Conservation (phyloP, 139 green algal genomes). For the Auxenochlorella pyrenoidosa region DNA sequence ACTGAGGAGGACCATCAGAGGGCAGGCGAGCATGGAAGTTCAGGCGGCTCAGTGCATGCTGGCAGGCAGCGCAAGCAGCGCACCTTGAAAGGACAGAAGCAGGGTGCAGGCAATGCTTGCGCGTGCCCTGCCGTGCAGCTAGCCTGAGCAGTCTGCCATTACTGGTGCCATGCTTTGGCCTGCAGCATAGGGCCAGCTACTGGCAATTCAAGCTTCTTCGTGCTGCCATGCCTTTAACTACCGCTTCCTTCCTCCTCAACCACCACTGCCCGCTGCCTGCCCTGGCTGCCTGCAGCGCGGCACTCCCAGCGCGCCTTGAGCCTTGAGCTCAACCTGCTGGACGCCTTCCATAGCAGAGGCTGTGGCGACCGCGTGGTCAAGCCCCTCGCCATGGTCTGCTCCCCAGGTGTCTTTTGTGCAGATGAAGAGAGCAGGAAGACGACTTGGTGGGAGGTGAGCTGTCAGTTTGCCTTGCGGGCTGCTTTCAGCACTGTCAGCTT, state of each 20-base stretch:
- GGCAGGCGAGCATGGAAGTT: not conserved
- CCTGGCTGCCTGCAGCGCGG: not conserved
- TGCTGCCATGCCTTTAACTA: no score
- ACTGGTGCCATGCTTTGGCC: not conserved
- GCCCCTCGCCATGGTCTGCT: not conserved
- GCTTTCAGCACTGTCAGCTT: not conserved
- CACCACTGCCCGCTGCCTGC: no score
- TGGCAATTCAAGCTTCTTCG: not conserved
- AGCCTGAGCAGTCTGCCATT: not conserved
- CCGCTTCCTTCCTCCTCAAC: no score
- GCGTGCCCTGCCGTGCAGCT: not conserved
- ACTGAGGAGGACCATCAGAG: not conserved
- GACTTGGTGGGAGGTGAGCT: not conserved
- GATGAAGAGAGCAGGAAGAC: not conserved
- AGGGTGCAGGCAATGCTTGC: not conserved
- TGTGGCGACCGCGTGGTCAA: not conserved
- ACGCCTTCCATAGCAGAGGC: not conserved
- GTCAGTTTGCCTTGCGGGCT: no score
- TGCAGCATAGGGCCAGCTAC: not conserved
- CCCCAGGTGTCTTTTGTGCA: not conserved
- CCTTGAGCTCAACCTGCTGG: not conserved
- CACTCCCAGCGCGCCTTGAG: not conserved
- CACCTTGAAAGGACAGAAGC: not conserved
- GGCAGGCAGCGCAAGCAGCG: not conserved
- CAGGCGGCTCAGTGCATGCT: no score